Evolutionary conservation across 2,329 filamentous ascomycete species (phyloP).

Genomic region (Thelonectria olida): DNA sequence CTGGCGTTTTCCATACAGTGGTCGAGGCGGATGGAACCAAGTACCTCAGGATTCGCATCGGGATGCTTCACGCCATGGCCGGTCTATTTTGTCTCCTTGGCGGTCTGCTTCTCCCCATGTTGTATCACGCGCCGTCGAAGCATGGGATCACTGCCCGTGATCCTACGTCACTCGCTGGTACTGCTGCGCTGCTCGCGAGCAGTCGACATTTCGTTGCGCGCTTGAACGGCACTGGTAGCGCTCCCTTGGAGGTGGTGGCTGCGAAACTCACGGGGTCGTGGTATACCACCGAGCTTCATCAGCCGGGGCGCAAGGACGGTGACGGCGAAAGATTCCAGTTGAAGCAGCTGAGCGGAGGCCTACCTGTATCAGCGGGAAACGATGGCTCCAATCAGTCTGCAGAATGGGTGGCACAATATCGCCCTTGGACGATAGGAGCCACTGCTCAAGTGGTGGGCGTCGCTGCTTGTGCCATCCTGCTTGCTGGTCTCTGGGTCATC

Average conservation of each 20-base stretch:
- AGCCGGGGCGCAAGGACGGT: slow-evolving; percentile 32
- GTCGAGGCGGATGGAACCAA: slow-evolving; percentile 30
- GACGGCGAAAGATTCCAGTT: slow-evolving; percentile 39
- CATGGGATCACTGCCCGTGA: slow-evolving; percentile 41
- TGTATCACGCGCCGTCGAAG: slow-evolving; percentile 38
- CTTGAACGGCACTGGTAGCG: slow-evolving; percentile 36
- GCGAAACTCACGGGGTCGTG: slow-evolving; percentile 39
- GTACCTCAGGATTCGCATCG: slow-evolving; percentile 29
- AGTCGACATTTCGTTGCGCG: slow-evolving; percentile 37
- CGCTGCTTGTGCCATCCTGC: slow-evolving; percentile 22
- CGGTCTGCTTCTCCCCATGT: slow-evolving; percentile 34
- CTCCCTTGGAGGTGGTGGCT: slow-evolving; percentile 33
- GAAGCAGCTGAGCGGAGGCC: slow-evolving; percentile 35
- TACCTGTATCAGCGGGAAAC: slow-evolving; percentile 21
- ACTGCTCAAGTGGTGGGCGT: slow-evolving; percentile 27
- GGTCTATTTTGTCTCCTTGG: slow-evolving; percentile 35
- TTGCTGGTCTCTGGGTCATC: slow-evolving; percentile 34
- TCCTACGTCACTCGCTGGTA: slow-evolving; percentile 40
- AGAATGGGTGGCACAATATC: slow-evolving; percentile 31
- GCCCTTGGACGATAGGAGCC: slow-evolving; percentile 37
- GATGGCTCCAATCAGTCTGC: slow-evolving; percentile 17
- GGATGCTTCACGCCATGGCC: slow-evolving; percentile 36
- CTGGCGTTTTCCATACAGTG: slow-evolving; percentile 37
- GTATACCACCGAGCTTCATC: slow-evolving; percentile 39
- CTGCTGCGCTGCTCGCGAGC: slow-evolving; percentile 35